phyloP scores from a whole-genome alignment of 257 asterid genomes.

The Galeopsis tetrahit region DNA sequence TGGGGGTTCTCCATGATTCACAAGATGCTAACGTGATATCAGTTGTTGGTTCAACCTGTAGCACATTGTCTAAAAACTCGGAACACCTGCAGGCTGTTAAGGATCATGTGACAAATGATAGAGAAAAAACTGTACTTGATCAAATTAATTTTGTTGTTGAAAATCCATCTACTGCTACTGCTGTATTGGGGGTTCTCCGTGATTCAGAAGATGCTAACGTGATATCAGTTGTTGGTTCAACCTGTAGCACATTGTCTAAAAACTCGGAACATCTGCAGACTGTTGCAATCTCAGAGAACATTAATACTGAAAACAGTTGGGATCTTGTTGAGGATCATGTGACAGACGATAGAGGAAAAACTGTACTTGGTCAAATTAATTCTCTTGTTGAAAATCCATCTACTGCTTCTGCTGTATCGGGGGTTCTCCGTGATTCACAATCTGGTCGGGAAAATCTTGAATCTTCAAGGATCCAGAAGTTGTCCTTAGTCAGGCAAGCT shows the following conservation, averaged over 20 bases:
- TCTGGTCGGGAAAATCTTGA: conserved; percentile 40
- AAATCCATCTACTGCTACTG: conserved; percentile 20
- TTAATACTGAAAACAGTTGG: conserved; percentile 32
- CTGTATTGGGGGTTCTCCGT: conserved; percentile 25
- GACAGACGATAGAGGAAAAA: conserved; percentile 37
- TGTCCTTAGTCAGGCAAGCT: conserved; percentile 50
- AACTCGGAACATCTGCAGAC: conserved; percentile 40
- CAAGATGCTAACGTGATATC: conserved; percentile 6
- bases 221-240: conserved; percentile 36
- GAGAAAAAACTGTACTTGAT: conserved; percentile 42
- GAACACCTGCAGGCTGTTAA: conserved; percentile 39
- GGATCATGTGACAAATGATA: conserved; percentile 30
- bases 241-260: conserved; percentile 37
- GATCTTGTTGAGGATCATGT: conserved; percentile 38
- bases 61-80: conserved; percentile 35
- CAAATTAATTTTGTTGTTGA: conserved; percentile 32
- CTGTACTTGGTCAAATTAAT: conserved; percentile 40
- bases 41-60: conserved; percentile 38
- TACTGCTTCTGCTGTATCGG: conserved; percentile 22
- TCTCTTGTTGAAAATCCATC: conserved; percentile 32
- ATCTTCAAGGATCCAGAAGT: conserved; percentile 34
- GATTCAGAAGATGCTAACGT: conserved; percentile 3
- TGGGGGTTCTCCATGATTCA: conserved; percentile 27
- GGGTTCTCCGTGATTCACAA: conserved; percentile 24
- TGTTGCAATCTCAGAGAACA: conserved; percentile 42